These are phyloP conservation scores for Fusarium sp. DNA, from an alignment of 2,329 filamentous ascomycete genomes.

Conservation along the genomic window DNA sequence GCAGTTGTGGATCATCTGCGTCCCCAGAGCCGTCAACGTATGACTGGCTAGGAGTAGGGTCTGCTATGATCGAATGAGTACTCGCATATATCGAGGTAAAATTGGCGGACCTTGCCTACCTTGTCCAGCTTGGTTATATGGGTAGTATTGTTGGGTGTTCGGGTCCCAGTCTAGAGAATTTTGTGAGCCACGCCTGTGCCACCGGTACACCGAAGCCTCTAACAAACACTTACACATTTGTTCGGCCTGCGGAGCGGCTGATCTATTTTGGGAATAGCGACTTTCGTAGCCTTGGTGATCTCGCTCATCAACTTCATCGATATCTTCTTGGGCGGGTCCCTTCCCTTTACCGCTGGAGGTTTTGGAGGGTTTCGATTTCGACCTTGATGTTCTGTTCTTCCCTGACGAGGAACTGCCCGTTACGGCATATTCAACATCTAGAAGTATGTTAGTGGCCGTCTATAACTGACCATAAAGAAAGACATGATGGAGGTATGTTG, in stretches of 20 bases:
- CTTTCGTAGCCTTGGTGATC: conserved; percentile 19
- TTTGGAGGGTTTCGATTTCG: conserved; percentile 41
- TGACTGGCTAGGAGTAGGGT: conserved; percentile 13
- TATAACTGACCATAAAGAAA: background rate
- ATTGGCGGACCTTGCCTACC: conserved; percentile 9
- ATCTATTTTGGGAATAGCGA: conserved; percentile 1
- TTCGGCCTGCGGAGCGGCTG: background rate
- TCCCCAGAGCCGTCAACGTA: conserved; percentile 10
- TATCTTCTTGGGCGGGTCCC: conserved; percentile 30
- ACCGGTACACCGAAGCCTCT: background rate
- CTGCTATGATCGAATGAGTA: conserved; percentile 13
- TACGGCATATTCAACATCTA: conserved; percentile 43
- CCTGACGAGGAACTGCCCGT: conserved; percentile 30
- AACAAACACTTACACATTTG: conserved; percentile 16
- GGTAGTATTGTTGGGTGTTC: conserved; percentile 21
- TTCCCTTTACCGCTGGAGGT: conserved; percentile 44
- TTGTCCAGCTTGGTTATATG: conserved; percentile 13
- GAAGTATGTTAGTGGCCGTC: conserved; percentile 20
- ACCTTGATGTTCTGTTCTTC: conserved; percentile 31
- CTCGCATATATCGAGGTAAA: background rate
- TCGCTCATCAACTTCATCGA: conserved; percentile 34
- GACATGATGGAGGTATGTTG: background rate
- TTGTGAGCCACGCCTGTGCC: background rate
- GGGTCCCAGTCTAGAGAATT: conserved; percentile 24
- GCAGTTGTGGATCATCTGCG: conserved; percentile 25